Conservation (phyloP, 2,329 filamentous ascomycete genomes). For the Xenosphaeropsis pyriputrescens region DNA sequence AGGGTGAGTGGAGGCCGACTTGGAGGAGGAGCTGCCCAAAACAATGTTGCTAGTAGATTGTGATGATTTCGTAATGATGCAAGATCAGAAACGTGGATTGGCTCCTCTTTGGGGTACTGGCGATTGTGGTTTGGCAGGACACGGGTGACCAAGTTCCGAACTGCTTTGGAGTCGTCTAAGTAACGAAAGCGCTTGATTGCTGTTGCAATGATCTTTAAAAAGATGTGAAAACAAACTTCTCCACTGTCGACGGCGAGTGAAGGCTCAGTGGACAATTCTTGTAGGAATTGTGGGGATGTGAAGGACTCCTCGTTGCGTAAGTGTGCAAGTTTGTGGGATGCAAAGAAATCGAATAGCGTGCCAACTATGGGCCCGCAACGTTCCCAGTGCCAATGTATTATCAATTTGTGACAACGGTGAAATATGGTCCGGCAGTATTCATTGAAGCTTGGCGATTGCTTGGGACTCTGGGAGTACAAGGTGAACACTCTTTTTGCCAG, state of each 20-base stretch:
- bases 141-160: conserved; percentile 44
- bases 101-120: conserved; percentile 47
- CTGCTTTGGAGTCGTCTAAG: conserved; percentile 35
- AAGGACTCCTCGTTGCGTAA: conserved; percentile 50
- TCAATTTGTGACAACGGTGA: conserved; percentile 45
- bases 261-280: conserved; percentile 29
- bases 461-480: conserved; percentile 37
- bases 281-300: conserved; percentile 44
- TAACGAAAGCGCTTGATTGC: conserved; percentile 35
- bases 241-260: conserved; percentile 33
- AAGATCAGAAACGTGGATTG: conserved; percentile 42
- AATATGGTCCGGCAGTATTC: conserved; percentile 46
- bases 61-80: conserved; percentile 54
- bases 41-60: conserved; percentile 51
- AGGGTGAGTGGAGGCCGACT: conserved; percentile 36
- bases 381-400: conserved; percentile 51
- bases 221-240: conserved; percentile 53
- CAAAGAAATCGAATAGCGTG: conserved; percentile 54
- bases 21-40: conserved; percentile 44
- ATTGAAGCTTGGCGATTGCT: conserved; percentile 47
- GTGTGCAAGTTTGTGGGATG: conserved; percentile 43
- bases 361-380: conserved; percentile 38
- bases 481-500: conserved; percentile 41
- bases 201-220: conserved; percentile 47
- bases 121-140: conserved; percentile 52